These are phyloP conservation scores for Colletotrichum lentis DNA, from an alignment of 2,329 filamentous ascomycete genomes.

Conservation along the genomic window DNA sequence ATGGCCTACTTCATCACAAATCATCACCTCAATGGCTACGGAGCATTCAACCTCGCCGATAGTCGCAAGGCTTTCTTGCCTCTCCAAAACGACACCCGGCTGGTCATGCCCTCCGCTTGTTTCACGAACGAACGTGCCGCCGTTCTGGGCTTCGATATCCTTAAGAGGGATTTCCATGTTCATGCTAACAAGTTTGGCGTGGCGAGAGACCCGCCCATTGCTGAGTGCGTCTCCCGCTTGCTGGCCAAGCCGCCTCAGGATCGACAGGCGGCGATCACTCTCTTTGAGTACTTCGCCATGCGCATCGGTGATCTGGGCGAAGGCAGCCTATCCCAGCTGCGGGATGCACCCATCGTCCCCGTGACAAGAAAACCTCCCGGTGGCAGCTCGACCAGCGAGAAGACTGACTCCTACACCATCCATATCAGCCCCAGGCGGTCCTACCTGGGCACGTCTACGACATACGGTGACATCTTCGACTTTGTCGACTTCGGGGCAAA, in stretches of 20 bases:
- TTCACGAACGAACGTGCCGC: slow-evolving; percentile 82
- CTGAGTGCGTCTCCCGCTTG: slow-evolving; percentile 77
- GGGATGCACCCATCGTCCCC: slow-evolving; percentile 76
- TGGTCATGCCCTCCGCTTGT: slow-evolving; percentile 78
- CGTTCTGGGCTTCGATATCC: slow-evolving; percentile 81
- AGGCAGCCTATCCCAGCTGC: slow-evolving; percentile 66
- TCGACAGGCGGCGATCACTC: slow-evolving; percentile 68
- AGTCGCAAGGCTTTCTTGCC: slow-evolving; percentile 73
- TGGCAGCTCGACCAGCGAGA: slow-evolving; percentile 38
- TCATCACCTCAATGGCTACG: slow-evolving; percentile 80
- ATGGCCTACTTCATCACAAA: slow-evolving; percentile 85
- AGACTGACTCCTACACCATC: slow-evolving; percentile 48
- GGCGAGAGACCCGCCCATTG: slow-evolving; percentile 79
- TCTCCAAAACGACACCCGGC: slow-evolving; percentile 68
- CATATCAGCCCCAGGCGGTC: slow-evolving; percentile 75
- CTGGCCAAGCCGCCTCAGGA: slow-evolving; percentile 75
- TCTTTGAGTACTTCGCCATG: slow-evolving; percentile 86
- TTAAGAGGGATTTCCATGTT: slow-evolving; percentile 77
- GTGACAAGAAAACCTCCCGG: slow-evolving; percentile 52
- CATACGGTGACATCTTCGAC: slow-evolving; percentile 91
- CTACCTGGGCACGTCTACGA: slow-evolving; percentile 76
- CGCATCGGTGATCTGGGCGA: slow-evolving; percentile 77
- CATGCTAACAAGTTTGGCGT: slow-evolving; percentile 83
- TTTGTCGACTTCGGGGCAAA: slow-evolving; percentile 93
- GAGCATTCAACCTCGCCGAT: slow-evolving; percentile 64